phyloP scores from a whole-genome alignment of 495 filamentous ascomycete species.

The Aspergillus indologenus region DNA sequence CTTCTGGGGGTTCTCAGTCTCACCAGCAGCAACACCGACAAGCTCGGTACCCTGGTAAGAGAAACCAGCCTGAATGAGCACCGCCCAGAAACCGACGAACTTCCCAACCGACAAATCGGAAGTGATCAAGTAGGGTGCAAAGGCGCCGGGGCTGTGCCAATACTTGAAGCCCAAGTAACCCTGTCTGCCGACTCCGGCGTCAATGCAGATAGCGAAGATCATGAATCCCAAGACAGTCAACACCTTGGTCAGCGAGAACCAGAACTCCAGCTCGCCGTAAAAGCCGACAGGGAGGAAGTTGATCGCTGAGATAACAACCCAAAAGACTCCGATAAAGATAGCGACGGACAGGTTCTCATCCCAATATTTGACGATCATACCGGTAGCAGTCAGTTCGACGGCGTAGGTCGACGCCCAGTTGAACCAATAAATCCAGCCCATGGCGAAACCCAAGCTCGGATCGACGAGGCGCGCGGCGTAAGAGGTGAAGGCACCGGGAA shows the following conservation, averaged over 20 bases:
- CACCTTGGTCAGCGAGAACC: conserved; percentile 60
- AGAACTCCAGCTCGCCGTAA: conserved; percentile 59
- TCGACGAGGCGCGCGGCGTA: conserved; percentile 57
- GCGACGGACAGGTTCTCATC: conserved; percentile 36
- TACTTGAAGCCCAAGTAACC: conserved; percentile 58
- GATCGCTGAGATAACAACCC: conserved; percentile 59
- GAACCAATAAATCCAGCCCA: conserved; percentile 60
- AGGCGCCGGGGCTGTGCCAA: conserved; percentile 63
- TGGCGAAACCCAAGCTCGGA: conserved; percentile 47
- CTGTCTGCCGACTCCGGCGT: conserved; percentile 54
- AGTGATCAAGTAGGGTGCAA: conserved; percentile 55
- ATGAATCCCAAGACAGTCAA: conserved; percentile 58
- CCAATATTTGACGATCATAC: conserved; percentile 37
- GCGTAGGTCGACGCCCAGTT: conserved; percentile 39
- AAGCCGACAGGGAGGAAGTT: conserved; percentile 55
- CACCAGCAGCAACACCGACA: conserved; percentile 64
- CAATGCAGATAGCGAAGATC: conserved; percentile 59
- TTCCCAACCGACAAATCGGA: conserved; percentile 54
- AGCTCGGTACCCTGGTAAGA: conserved; percentile 8
- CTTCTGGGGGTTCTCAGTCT: conserved; percentile 63
- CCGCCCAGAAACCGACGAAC: conserved; percentile 5
- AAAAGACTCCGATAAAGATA: conserved; percentile 69
- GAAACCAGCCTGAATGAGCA: conserved; percentile 6
- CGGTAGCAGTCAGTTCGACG: conserved; percentile 22
- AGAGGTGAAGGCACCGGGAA: conserved; percentile 55